Evolutionary conservation across 495 filamentous ascomycete genomes (phyloP).

Genomic region (Neurospora sp.): DNA sequence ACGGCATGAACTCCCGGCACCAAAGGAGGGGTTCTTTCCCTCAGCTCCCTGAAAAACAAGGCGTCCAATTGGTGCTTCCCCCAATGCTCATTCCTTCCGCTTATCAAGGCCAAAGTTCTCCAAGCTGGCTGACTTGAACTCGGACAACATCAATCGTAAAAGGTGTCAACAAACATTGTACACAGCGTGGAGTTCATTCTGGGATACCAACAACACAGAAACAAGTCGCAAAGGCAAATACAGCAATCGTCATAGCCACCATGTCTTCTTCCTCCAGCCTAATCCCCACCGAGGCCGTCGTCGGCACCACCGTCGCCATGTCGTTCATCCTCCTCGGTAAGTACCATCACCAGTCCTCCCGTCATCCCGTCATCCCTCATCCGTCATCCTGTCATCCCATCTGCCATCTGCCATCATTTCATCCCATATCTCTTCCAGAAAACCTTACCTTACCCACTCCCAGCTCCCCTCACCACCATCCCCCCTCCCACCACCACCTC

Average conservation of each 20-base stretch:
- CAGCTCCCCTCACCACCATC: background rate
- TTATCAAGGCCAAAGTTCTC: background rate
- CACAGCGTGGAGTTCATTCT: background rate
- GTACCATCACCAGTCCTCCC: background rate
- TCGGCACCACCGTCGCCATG: conserved; percentile 29
- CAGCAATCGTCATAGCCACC: background rate
- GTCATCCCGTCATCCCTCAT: too few species aligned
- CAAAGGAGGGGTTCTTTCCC: background rate
- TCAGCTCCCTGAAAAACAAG: background rate
- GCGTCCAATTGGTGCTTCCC: background rate
- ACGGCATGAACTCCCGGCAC: background rate
- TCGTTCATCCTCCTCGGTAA: conserved; percentile 38
- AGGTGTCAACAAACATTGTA: background rate
- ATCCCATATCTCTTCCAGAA: too few species aligned
- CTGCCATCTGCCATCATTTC: background rate
- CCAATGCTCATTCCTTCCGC: background rate
- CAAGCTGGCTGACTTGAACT: background rate
- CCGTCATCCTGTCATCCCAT: too few species aligned
- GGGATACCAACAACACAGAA: background rate
- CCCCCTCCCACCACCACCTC: background rate
- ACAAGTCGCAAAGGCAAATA: background rate
- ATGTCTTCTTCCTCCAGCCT: background rate
- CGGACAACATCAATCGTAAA: background rate
- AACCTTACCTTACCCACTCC: too few species aligned
- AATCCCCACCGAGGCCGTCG: conserved; percentile 17